Evolutionary conservation across 257 asterid species (phyloP).

Genomic region (Prunella vulgaris): DNA sequence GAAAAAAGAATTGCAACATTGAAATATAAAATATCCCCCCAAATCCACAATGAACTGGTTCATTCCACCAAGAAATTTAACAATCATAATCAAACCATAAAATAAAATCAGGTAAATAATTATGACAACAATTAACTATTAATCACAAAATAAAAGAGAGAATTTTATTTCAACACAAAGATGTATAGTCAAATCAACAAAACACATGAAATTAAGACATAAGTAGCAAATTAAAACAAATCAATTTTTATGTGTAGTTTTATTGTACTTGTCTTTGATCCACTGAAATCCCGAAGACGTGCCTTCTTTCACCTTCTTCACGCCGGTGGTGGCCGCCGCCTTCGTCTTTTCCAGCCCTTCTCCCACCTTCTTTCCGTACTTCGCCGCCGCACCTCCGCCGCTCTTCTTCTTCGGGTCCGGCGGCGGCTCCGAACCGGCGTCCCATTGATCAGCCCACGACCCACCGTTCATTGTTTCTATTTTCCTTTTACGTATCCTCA

Average conservation of each 20-base stretch:
- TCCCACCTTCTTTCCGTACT: conserved; percentile 48
- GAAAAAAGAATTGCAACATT: neutral
- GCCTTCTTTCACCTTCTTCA: conserved; percentile 71
- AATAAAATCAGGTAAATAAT: neutral
- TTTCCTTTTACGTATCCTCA: too few species aligned
- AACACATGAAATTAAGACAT: neutral
- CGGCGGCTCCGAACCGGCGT: conserved; percentile 41
- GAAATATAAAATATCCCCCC: too few species aligned
- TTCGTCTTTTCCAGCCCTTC: conserved; percentile 61
- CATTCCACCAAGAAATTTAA: neutral
- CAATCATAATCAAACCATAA: too few species aligned
- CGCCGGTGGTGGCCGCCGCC: conserved; percentile 61
- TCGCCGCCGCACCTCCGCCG: conserved; percentile 35
- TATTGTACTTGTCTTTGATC: conserved; percentile 74
- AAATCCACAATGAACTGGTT: neutral
- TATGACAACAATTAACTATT: conserved; percentile 33
- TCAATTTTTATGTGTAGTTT: conserved; percentile 23
- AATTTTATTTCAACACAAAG: neutral
- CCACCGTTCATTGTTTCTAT: conserved; percentile 27
- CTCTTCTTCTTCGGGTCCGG: conserved; percentile 32
- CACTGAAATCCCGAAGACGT: conserved; percentile 57
- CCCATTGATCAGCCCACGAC: conserved; percentile 96
- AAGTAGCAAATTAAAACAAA: neutral
- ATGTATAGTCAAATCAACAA: neutral
- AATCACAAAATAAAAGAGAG: neutral